These are phyloP conservation scores for Starmerella powellii DNA, from an alignment of 805 yeast genomes.

Conservation along the genomic window DNA sequence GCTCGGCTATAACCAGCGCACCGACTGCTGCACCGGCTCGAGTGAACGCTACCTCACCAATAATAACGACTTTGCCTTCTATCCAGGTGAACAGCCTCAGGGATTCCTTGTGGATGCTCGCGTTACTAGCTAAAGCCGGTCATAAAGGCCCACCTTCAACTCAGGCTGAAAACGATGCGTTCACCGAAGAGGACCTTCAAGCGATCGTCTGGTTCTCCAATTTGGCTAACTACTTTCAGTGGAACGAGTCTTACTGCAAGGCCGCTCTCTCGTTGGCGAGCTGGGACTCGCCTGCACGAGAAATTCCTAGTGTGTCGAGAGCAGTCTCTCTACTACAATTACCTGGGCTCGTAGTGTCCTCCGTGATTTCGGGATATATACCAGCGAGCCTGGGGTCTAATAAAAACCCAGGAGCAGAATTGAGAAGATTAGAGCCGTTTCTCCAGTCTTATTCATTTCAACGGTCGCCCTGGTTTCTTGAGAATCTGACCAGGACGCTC, in stretches of 20 bases:
- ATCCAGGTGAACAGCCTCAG: not conserved
- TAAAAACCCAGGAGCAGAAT: not conserved
- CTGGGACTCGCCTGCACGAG: not conserved
- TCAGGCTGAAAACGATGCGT: not conserved
- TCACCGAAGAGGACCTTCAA: conserved; percentile 6
- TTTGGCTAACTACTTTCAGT: not conserved
- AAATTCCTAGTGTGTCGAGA: not conserved
- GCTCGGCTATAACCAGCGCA: too few species aligned
- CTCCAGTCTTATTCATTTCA: conserved; percentile 10
- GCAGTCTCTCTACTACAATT: conserved; percentile 1
- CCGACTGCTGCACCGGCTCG: too few species aligned
- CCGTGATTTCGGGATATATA: not conserved
- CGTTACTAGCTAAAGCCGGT: not conserved
- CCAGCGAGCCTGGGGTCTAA: not conserved
- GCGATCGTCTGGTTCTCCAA: conserved; percentile 14
- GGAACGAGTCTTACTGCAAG: conserved; percentile 1
- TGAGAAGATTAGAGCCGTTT: conserved; percentile 7
- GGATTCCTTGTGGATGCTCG: not conserved
- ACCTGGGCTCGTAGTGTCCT: not conserved
- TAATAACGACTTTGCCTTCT: not conserved
- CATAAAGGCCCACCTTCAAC: not conserved
- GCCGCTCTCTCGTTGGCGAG: not conserved
- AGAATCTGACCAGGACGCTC: not conserved
- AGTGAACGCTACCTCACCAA: not conserved
- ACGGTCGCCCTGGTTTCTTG: conserved; percentile 2